Base-by-base conservation (phyloP, 805 yeast genomes). In the Teunomyces cretensis region DNA sequence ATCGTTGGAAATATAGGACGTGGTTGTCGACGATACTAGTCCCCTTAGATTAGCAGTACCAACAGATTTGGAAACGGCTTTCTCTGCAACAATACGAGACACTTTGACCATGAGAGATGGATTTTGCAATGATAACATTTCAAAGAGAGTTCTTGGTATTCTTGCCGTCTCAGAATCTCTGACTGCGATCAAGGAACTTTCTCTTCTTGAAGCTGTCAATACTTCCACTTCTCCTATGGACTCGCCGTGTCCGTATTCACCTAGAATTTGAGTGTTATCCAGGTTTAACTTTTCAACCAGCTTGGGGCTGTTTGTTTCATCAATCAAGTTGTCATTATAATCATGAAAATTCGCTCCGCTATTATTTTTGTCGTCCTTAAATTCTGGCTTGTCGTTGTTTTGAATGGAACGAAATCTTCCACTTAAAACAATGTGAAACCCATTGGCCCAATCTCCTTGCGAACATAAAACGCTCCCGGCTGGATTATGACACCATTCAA, bases 161-260 rank as follows among this genome's bases (percentile, higher is more conserved):
- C 97, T 76, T 0, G 96, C 97, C 24, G 92, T 74, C 63, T 94
- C 99, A 0, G 97, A 86, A 53, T 92, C 98, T 58, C 99, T 74
- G 0, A 92, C 87, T 0, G 98, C 96, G 32, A 88, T 81, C 51
- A 86, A 76, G 0, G 91, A 82, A 39, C 75, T 75, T 2, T 80
- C 76, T 60, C 95, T 77, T 45, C 82, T 76, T 9, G 85, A 77
- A 9, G 89, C 89, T 0, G 96, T 89, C 49, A 92, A 72, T 2
- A 92, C 97, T 62, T 92, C 99, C 7, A 94, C 85, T 64, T 92
- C 98, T 3, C 98, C 99, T 48, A 94, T 78, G 33, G 96, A 86
- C 55, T 89, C 95, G 6, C 97, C 97, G 62, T 90, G 96, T 1
- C 97, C 96, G 57, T 81, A 84, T 60, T 92, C 99, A 2, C 86